Base-by-base conservation (phyloP, 176 grass and related monocot species). In the Zoysia japonica region DNA sequence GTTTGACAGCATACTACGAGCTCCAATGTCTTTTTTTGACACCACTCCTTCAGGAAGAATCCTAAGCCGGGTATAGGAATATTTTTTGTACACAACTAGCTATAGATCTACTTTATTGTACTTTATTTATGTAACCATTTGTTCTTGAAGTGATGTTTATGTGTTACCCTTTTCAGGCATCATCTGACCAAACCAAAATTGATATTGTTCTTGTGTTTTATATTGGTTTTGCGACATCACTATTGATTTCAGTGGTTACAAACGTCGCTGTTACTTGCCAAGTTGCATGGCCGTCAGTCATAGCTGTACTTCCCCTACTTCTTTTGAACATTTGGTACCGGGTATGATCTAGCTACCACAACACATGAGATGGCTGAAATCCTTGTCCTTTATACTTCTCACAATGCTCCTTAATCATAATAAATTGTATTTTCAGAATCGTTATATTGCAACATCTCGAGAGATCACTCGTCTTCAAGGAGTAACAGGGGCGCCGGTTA, bases 21-120 rank as follows among this genome's bases (percentile, higher is more conserved):
- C 95, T 8, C 95, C 95, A 11, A 94, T 97, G 95, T 90, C 95
- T 35, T 97, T 97, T 84, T 97, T 97, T 51, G 95, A 97, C 74
- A 97, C 91, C 19, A 97, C 95, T 63, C 95, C 95, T 77, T 92
- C 95, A 75, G 95, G 95, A 85, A 92, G 95, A 81, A 90, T 97
- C 72, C 87, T 97, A 64, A 97, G 91, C 71, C 72, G 95, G 91
- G 95, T 97, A 90, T 83, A 73, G 91, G 95, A 94, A 88, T 83
- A 73, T 76, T 11, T 74, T 83, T 3, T 74, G 40, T 53, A 68
- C 19, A 39, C 15, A 65, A 73, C 6, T 44, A 65, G 9, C 15
- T 7, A 57, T 51, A 47, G 44, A 19, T 84, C 79, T 74, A 42
- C 19, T 56, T 53, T 79, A 16, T 10, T 79, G 17, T 54, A 38